A percentile compares a stretch with the other conserved stretches of the same genome.
phyloP scores from a whole-genome alignment of 2,329 filamentous ascomycete genomes.

The Cladosporium sphaerospermum region DNA sequence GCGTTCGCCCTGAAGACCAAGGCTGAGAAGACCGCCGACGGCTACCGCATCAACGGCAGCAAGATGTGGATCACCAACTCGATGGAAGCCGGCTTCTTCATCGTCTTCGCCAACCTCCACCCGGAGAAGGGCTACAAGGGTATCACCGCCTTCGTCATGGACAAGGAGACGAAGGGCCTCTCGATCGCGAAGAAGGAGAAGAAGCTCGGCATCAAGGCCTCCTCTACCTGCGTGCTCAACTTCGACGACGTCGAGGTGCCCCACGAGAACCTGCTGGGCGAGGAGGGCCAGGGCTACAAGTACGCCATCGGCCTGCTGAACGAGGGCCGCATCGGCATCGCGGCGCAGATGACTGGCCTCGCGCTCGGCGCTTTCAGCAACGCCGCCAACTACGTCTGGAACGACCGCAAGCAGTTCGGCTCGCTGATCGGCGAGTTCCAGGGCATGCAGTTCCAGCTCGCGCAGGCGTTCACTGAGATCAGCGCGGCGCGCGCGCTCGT shows the following conservation, averaged over 20 bases:
- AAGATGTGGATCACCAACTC: constrained; percentile 99
- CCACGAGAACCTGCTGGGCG: constrained; percentile 78
- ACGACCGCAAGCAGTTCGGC: constrained; percentile 96
- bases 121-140: constrained; percentile 91
- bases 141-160: constrained; percentile 91
- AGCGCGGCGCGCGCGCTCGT: constrained; percentile 83
- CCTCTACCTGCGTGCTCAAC: constrained; percentile 93
- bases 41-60: constrained; percentile 80
- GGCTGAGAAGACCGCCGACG: constrained; percentile 72
- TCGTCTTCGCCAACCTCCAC: constrained; percentile 95
- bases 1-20: constrained; percentile 92
- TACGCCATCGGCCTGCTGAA: constrained; percentile 93
- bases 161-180: constrained; percentile 85
- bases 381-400: constrained; percentile 90
- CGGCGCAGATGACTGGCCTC: constrained; percentile 96
- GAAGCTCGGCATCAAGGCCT: constrained; percentile 95
- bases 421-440: constrained; percentile 93
- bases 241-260: constrained; percentile 94
- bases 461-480: constrained; percentile 92
- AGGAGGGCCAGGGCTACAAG: constrained; percentile 92
- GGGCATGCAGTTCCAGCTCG: constrained; percentile 98
- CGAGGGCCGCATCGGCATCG: constrained; percentile 95
- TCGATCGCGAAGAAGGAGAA: constrained; percentile 99
- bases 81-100: constrained; percentile 88
- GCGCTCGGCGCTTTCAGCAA: constrained; percentile 94